Base-by-base conservation (phyloP, 176 grass and related monocot species). In the Aechmea fasciata region DNA sequence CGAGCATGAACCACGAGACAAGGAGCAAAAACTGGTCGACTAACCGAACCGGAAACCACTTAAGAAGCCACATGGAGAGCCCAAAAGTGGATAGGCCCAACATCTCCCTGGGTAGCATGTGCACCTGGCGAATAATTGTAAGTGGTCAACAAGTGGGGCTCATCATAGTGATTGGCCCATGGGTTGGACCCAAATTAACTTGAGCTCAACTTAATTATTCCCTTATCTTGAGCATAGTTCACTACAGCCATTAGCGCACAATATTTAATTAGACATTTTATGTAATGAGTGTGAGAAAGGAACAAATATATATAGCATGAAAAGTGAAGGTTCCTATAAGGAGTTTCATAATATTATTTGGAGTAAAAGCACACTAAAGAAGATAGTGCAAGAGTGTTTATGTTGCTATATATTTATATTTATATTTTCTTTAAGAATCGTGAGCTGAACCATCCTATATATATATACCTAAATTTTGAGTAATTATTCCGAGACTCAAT, bases 41-140 rank as follows among this genome's bases (percentile, higher is more conserved):
- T 65, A 86, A 73, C 55, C 83, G 79, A 28, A 99, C 69, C 54
- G 90, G 84, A 55, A 99, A 73, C 86, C 86, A 93, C 67, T 86
- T 99, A 48, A 99, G 80, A 25, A 99, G 82, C 82, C 90, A 74
- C 90, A 99, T 76, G 64, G 84, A 99, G 77, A 99, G 90, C 41
- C 70, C 94, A 78, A 93, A 99, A 78, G 89, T 93, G 49, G 94
- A 86, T 68, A 74, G 78, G 47, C 94, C 94, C 51, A 99, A 80
- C 82, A 99, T 88, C 71, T 93, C 94, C 73, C 94, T 85, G 73
- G 94, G 94, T 77, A 99, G 85, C 57, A 99, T 73, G 84, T 99
- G 94, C 47, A 99, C 89, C 94, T 99, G 86, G 11, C 69, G 77
- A 70, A 41, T 41, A 41, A 41, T 0, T 61, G 55, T 2, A 18